Evolutionary conservation across 2,329 filamentous ascomycete species (phyloP).

Genomic region (Aschersonia sp.): DNA sequence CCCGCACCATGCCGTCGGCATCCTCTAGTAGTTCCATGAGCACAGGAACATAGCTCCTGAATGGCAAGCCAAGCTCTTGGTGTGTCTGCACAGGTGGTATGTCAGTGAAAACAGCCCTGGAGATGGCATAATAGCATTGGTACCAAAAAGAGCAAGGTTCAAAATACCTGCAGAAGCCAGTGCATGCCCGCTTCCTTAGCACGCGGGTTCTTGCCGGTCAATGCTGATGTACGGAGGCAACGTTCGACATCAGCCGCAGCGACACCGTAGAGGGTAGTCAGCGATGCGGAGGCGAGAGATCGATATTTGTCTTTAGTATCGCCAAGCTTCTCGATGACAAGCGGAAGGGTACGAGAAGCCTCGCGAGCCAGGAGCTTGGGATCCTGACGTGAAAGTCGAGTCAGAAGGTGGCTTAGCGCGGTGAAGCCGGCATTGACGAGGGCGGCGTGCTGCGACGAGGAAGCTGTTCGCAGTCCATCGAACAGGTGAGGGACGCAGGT

Average conservation of each 20-base stretch:
- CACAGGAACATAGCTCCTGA: constrained; percentile 67
- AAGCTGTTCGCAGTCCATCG: constrained; percentile 64
- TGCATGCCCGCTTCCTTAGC: constrained; percentile 75
- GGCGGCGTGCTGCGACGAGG: constrained; percentile 60
- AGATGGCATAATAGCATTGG: background rate
- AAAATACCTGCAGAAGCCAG: constrained; percentile 61
- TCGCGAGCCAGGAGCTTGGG: constrained; percentile 58
- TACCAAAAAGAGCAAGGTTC: background rate
- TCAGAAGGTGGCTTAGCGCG: constrained; percentile 74
- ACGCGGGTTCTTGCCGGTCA: constrained; percentile 66
- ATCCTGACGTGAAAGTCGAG: constrained; percentile 74
- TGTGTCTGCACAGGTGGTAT: constrained; percentile 46
- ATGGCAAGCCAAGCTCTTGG: constrained; percentile 62
- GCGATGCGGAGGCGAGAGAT: constrained; percentile 55
- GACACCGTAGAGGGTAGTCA: constrained; percentile 62
- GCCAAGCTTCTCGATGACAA: constrained; percentile 72
- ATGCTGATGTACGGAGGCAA: constrained; percentile 61
- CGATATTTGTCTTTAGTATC: constrained; percentile 81
- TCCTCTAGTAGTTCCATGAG: constrained; percentile 84
- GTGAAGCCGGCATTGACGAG: constrained; percentile 77
- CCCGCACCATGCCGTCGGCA: constrained; percentile 74
- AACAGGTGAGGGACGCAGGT: constrained; percentile 57
- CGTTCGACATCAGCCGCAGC: constrained; percentile 63
- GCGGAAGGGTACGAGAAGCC: constrained; percentile 53
- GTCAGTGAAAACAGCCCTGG: background rate